A percentile compares a stretch with the other conserved stretches of the same genome.
Evolutionary conservation across 106 monocot genomes (phyloP).

Genomic region (Triglochin maritima): DNA sequence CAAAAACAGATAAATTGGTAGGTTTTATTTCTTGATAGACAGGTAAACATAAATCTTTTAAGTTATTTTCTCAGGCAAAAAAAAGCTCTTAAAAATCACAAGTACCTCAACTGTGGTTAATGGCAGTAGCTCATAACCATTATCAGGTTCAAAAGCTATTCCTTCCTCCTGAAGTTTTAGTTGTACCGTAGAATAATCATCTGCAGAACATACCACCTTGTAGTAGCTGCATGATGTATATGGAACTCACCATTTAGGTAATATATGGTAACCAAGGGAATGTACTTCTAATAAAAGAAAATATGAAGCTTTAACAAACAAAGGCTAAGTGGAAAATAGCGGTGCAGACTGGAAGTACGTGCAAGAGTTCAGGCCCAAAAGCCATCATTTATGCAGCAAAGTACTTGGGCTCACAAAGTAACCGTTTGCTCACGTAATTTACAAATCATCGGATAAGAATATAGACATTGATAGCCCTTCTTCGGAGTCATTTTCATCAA

Average conservation of each 20-base stretch:
- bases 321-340: too few relatives aligned
- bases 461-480: conserved; percentile 20
- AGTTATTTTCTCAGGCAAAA: background rate
- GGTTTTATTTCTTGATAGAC: too few relatives aligned
- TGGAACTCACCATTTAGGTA: background rate
- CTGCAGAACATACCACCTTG: conserved; percentile 68
- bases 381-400: too few relatives aligned
- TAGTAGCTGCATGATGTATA: conserved; percentile 52
- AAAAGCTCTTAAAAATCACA: background rate
- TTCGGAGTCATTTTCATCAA: conserved; percentile 45
- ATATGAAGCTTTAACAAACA: too few relatives aligned
- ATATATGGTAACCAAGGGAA: background rate
- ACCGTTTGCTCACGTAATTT: too few relatives aligned
- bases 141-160: conserved; percentile 75
- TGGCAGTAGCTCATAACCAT: conserved; percentile 91
- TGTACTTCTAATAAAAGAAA: too few relatives aligned
- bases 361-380: too few relatives aligned
- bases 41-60: too few relatives aligned
- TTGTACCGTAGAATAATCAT: conserved; percentile 60
- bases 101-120: conserved; percentile 65
- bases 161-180: conserved; percentile 76
- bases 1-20: too few relatives aligned
- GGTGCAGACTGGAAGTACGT: too few relatives aligned
- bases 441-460: too few relatives aligned
- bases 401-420: too few relatives aligned